These are phyloP conservation scores for Cadophora sp. DNA, from an alignment of 2,329 filamentous ascomycete species.

Conservation along the genomic window DNA sequence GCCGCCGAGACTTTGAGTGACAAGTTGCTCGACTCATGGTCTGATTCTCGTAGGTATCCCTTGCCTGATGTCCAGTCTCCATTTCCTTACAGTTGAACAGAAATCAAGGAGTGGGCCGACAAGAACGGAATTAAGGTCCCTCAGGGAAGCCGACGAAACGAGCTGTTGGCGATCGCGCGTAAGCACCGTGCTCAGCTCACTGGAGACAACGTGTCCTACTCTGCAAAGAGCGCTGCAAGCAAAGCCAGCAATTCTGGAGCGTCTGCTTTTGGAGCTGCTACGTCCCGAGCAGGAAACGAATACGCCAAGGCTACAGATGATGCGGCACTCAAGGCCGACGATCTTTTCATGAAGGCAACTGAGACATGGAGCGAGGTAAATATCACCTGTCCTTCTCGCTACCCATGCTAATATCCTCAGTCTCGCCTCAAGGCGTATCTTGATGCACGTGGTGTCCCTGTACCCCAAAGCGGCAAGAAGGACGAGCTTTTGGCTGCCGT, in stretches of 20 bases:
- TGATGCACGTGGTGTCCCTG: conserved; percentile 76
- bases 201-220: conserved; percentile 65
- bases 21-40: conserved; percentile 87
- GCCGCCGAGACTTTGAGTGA: conserved; percentile 81
- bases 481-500: conserved; percentile 78
- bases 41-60: conserved; percentile 65
- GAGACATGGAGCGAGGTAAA: conserved; percentile 71
- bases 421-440: conserved; percentile 78
- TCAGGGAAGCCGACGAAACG: conserved; percentile 86
- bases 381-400: background rate
- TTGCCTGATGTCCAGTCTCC: background rate
- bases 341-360: conserved; percentile 70
- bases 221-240: conserved; percentile 72
- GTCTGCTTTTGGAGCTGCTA: conserved; percentile 73
- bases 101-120: conserved; percentile 92
- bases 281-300: conserved; percentile 76
- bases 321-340: conserved; percentile 64
- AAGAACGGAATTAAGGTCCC: conserved; percentile 90
- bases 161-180: conserved; percentile 87
- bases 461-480: conserved; percentile 73
- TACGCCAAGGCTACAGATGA: conserved; percentile 78
- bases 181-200: conserved; percentile 80
- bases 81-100: conserved; percentile 39
- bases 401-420: conserved; percentile 28
- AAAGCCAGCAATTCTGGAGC: conserved; percentile 70